A percentile compares a stretch with the other conserved stretches of the same genome.
phyloP scores from a whole-genome alignment of 2,329 filamentous ascomycete species.

The Trichoderma harzianum region DNA sequence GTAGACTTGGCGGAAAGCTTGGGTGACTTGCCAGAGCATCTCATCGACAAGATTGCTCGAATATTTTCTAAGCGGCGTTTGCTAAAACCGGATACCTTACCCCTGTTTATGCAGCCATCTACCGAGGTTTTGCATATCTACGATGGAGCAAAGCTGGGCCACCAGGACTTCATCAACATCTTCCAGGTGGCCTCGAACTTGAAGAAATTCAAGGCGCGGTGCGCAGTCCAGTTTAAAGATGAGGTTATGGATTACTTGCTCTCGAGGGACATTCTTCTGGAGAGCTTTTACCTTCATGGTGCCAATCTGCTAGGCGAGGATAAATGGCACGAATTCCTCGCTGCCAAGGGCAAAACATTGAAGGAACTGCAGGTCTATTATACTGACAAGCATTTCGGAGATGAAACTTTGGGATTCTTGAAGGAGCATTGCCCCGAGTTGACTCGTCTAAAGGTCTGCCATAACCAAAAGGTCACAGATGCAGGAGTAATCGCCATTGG shows the following conservation, averaged over 20 bases:
- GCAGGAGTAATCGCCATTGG: conserved; percentile 64
- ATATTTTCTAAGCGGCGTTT: conserved; percentile 60
- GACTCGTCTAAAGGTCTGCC: conserved; percentile 71
- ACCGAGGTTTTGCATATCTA: conserved; percentile 54
- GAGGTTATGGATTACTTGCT: conserved; percentile 76
- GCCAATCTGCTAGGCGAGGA: conserved; percentile 77
- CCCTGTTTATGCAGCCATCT: conserved; percentile 54
- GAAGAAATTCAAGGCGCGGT: conserved; percentile 69
- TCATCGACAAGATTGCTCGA: conserved; percentile 58
- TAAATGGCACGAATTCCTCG: conserved; percentile 70
- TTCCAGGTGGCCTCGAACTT: conserved; percentile 72
- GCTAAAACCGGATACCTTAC: conserved; percentile 50
- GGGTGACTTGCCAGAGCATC: conserved; percentile 53
- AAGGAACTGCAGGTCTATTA: conserved; percentile 74
- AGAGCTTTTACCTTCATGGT: conserved; percentile 73
- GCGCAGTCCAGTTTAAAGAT: conserved; percentile 91
- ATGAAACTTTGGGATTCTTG: conserved; percentile 64
- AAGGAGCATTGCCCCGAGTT: conserved; percentile 64
- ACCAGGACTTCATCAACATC: conserved; percentile 75
- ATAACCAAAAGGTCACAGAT: conserved; percentile 71
- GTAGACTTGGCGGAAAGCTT: conserved; percentile 60
- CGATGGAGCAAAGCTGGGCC: conserved; percentile 61
- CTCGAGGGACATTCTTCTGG: conserved; percentile 65
- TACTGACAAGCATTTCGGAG: conserved; percentile 77
- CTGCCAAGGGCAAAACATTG: conserved; percentile 61